These are phyloP conservation scores for Penicillium sclerotigenum DNA, from an alignment of 2,329 filamentous ascomycete genomes.

Conservation along the genomic window DNA sequence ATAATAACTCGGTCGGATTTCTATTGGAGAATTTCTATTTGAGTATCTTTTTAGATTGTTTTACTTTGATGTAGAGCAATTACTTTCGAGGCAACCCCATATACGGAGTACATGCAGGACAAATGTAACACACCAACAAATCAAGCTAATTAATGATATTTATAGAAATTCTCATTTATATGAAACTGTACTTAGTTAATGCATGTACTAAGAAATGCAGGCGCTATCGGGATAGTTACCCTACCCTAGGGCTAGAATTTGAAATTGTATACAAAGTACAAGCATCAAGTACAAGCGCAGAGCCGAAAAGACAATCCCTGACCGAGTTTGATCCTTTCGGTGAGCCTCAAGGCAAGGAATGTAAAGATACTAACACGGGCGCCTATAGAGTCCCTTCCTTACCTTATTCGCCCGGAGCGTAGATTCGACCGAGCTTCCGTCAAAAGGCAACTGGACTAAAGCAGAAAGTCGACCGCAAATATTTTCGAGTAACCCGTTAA, in stretches of 20 bases:
- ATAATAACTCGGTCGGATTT: fast-evolving
- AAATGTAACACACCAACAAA: not conserved
- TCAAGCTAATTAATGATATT: slow-evolving; percentile 1
- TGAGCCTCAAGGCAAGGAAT: not conserved
- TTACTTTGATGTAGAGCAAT: not conserved
- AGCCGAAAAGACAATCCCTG: not conserved
- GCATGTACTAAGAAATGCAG: not conserved
- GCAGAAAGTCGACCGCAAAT: not conserved
- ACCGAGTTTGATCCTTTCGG: not conserved
- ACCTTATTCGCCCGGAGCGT: not conserved
- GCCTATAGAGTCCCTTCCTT: not conserved
- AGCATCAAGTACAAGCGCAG: not conserved
- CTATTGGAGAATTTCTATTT: not conserved
- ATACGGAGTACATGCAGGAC: not conserved
- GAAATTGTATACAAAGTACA: not conserved
- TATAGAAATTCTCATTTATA: not conserved
- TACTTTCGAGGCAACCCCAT: not conserved
- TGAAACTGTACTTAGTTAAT: not conserved
- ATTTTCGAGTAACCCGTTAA: too few relatives aligned
- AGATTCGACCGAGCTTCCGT: not conserved
- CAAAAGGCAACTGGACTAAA: not conserved
- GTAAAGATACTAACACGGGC: not conserved
- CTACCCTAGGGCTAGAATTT: not conserved
- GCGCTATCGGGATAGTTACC: not conserved
- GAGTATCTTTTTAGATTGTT: too few relatives aligned